Evolutionary conservation across 768 basidiomycete species (phyloP), one percentile per base, ranked within the genome.

Genomic region (Podaxis rugospora): DNA sequence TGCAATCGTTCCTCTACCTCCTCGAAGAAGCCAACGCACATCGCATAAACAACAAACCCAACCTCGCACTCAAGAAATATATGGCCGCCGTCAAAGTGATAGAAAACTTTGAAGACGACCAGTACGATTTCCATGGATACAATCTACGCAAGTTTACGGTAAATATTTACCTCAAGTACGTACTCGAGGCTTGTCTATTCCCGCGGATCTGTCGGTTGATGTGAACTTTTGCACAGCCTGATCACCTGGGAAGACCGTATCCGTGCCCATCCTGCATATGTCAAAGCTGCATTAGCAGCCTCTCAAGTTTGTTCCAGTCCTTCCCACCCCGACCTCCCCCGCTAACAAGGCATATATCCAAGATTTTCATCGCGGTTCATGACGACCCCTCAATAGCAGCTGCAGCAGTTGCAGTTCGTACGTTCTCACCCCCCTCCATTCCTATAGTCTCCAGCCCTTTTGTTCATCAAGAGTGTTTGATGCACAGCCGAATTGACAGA

Each of bases 101-200:
- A 71, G 82, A 88, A 56, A 90, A 90, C 55, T 83, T 91, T 64
- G 93, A 97, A 64, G 94, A 98, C 65, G 95, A 97, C 68, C 95
- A 98, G 74, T 98, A 90, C 66, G 97, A 99, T 72, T 99, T 99
- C 80, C 97, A 99, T 71, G 86, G 90, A 5, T 99, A 98, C 72
- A 92, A 92, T 65, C 65, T 98, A 65, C 87, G 97, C 56, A 94
- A 92, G 66, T 91, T 88, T 67, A 96, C 91, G 6, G 75, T 98
- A 36, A 89, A 87, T 56, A 85, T 93, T 11, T 98, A 98, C 70
- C 63, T 91, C 56, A 84, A 86, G 96, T 98, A 66, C 62, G 90
- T 76, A 14, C 25, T 25, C 13, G 27, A 27, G 27, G 27, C 21
- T 32, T 5, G 21, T 39, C 36, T 1, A 13, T 11, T 49, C n/a